A percentile compares a stretch with the other conserved stretches of the same genome.
phyloP scores from a whole-genome alignment of 2,329 filamentous ascomycete genomes.

The Cordyceps javanica region DNA sequence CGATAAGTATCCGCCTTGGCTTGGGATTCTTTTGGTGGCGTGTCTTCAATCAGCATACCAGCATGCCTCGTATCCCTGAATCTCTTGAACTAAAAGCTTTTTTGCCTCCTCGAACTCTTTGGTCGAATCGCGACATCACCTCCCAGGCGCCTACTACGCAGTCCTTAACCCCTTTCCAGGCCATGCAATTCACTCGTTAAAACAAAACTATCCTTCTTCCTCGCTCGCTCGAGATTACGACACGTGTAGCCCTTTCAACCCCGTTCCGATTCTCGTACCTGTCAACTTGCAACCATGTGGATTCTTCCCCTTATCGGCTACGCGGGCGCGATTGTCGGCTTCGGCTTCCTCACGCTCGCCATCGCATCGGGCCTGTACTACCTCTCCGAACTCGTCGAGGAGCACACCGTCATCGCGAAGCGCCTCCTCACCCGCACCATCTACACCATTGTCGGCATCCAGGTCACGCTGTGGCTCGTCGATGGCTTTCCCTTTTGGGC shows the following conservation, averaged over 20 bases:
- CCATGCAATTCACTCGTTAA: conserved; percentile 12
- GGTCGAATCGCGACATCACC: not conserved
- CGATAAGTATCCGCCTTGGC: not conserved
- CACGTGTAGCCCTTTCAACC: not conserved
- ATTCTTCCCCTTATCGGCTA: conserved; percentile 91
- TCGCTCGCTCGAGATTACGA: not conserved
- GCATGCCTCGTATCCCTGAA: conserved; percentile 9
- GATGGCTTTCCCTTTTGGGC: conserved; percentile 80
- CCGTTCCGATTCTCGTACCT: conserved; percentile 4
- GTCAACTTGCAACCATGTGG: conserved; percentile 64
- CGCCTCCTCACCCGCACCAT: conserved; percentile 80
- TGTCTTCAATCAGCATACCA: not conserved
- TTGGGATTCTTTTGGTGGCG: not conserved
- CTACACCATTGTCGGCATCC: conserved; percentile 70
- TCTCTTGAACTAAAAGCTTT: not conserved
- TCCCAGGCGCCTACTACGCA: not conserved
- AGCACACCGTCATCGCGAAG: conserved; percentile 90
- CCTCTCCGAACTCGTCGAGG: conserved; percentile 94
- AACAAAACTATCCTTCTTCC: not conserved
- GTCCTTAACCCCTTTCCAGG: not conserved
- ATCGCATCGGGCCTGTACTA: conserved; percentile 99
- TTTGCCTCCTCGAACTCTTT: not conserved
- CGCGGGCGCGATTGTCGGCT: conserved; percentile 78
- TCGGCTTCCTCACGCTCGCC: conserved; percentile 87
- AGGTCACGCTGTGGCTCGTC: conserved; percentile 67